These are phyloP conservation scores for Fusarium redolens DNA, from an alignment of 2,329 filamentous ascomycete species.

Conservation along the genomic window DNA sequence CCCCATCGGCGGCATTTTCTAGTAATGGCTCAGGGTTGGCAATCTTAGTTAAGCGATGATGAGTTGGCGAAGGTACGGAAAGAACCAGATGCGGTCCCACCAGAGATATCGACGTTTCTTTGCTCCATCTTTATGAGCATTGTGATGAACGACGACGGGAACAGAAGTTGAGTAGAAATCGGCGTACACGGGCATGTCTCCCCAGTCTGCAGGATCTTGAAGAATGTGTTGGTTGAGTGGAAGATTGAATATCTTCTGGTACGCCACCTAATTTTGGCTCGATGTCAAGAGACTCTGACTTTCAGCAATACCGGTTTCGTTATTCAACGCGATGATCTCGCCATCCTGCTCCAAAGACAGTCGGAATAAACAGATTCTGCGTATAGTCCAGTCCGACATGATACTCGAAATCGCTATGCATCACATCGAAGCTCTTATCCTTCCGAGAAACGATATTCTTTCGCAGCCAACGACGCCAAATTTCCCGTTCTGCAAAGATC, in stretches of 20 bases:
- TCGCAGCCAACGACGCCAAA: slow-evolving; percentile 23
- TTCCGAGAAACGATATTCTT: rapidly evolving
- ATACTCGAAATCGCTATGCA: slow-evolving; percentile 32
- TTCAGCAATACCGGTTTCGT: slow-evolving; percentile 13
- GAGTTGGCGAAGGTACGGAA: slow-evolving; percentile 25
- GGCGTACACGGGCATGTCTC: slow-evolving; percentile 29
- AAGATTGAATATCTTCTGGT: slow-evolving; percentile 13
- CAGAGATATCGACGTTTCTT: slow-evolving; percentile 26
- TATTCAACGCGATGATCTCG: slow-evolving; percentile 18
- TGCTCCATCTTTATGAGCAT: slow-evolving; percentile 26
- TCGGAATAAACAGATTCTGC: slow-evolving; percentile 32
- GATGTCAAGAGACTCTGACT: slow-evolving; percentile 8
- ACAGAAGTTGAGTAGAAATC: slow-evolving; percentile 36
- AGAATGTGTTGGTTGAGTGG: not conserved
- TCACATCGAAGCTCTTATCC: not conserved
- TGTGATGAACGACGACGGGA: slow-evolving; percentile 38
- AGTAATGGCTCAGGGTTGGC: not conserved
- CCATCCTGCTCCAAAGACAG: slow-evolving; percentile 37
- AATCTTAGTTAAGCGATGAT: not conserved
- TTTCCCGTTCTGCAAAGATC: slow-evolving; percentile 44
- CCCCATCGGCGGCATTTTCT: not conserved
- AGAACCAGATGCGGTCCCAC: slow-evolving; percentile 40
- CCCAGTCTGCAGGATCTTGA: slow-evolving; percentile 8
- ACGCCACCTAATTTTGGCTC: slow-evolving; percentile 6
- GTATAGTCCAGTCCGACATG: slow-evolving; percentile 38